Evolutionary conservation across 495 filamentous ascomycete genomes (phyloP), one percentile per base, ranked within the genome.

Genomic region (Neurospora sublineolata): DNA sequence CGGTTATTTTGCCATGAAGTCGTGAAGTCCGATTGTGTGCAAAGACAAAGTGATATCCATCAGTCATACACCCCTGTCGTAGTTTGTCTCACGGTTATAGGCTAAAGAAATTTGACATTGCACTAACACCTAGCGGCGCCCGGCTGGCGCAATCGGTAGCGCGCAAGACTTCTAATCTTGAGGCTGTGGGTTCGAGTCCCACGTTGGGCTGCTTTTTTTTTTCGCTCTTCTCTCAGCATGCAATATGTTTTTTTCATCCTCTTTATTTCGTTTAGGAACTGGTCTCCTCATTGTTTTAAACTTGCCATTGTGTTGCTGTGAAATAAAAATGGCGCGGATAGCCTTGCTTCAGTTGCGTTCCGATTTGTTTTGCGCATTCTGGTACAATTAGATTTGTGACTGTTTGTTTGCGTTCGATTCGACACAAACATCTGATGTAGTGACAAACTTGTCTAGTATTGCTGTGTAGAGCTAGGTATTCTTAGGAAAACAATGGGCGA

Each of bases 101-200:
- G 3, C 2, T 1, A 1, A 8, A 33, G 7, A 6, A 14, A 9
- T 60, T 33, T 2, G 12, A 1, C 27, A 1, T 30, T 2, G 11
- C 20, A 68, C 52, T 14, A 71, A 71, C 16, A 69, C 11, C 14
- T 64, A 72, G n/a, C 27, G 5, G 27, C 23, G 72, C 72, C 68
- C 69, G 46, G 52, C 68, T 73, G 68, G 72, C 72, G 68, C 68
- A 73, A 73, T 73, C 39, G 72, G 72, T 68, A 73, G 68, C 68
- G 72, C 72, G 46, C 67, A 46, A 73, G 72, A 73, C 72, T 73
- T 73, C 72, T 73, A 73, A 73, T 73, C 69, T 71, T 52, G 68
- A 71, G 69, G 52, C 38, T 71, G 72, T 71, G 72, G 72, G 69
- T 71, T 71, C 72, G 69, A 71, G n/a, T 71, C 69, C 72, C 69